Evolutionary conservation across 352 stramenopile species (phyloP), one percentile per base, ranked within the genome.

Genomic region (Phytophthora constricta): DNA sequence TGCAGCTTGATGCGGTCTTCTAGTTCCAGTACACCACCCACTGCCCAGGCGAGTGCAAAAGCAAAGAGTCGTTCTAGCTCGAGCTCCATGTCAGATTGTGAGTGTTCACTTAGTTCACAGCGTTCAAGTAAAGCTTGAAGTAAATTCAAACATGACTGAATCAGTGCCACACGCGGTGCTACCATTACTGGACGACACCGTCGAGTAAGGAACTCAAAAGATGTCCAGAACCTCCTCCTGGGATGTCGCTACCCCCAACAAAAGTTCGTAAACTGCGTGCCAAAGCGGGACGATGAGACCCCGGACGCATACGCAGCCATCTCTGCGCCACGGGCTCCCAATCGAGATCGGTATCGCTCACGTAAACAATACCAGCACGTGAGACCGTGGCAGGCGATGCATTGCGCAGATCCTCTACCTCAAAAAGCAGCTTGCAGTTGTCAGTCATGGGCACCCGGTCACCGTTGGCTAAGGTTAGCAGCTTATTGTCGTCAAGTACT

Each of bases 401-500:
- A 39, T 97, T 96, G 8, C 86, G 86, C 16, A 98, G 70, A 56
- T 98, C 94, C 59, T 97, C 94, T 2, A 98, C 91, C 64, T 98
- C 94, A 65, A 98, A 98, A 14, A 98, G 77, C 61, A 97, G 90
- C 62, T 98, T 97, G 67, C 81, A 90, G 42, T 88, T 90, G 23
- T 90, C 80, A 4, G 81, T 90, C 92, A 98, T 98, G 0, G 93
- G 86, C 23, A 98, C 91, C 22, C 92, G 85, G 63, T 98, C 92
- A 17, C 94, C 94, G 67, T 98, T 98, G 1, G 93, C 92, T 1
- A 98, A 71, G 33, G 92, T 98, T 41, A 98, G 65, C 9, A 96
- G 93, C 76, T 97, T 98, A 74, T 98, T 98, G 74, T 98, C 94
- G 59, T 98, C 94, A 3, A 98, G 72, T 5, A 98, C 94, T 0